Evolutionary conservation across 2,329 filamentous ascomycete genomes (phyloP).

Genomic region (Neofusicoccum laricinum): DNA sequence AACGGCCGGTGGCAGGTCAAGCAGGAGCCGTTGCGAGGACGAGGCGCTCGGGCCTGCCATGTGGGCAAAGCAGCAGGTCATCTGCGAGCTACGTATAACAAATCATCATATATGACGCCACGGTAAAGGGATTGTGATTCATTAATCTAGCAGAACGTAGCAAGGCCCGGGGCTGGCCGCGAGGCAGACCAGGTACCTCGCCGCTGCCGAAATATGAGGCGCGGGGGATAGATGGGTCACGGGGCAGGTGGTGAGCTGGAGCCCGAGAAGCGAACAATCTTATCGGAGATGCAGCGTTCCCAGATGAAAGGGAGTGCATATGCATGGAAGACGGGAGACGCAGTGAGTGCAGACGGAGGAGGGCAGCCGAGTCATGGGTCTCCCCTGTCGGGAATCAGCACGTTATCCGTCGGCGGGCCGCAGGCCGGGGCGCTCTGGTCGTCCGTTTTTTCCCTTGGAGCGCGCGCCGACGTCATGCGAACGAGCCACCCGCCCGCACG

Average conservation of each 20-base stretch:
- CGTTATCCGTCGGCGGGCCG: neutral
- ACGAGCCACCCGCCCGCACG: neutral
- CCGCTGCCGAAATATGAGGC: neutral
- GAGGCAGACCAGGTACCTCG: neutral
- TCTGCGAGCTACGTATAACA: neutral
- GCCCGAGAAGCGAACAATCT: neutral
- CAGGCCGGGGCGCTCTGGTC: neutral
- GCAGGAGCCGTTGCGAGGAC: neutral
- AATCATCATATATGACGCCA: neutral
- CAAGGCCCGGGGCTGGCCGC: neutral
- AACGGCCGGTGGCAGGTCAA: neutral
- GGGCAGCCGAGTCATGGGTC: neutral
- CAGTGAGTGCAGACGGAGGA: neutral
- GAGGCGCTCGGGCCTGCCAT: neutral
- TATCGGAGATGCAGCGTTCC: neutral
- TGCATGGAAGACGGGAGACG: neutral
- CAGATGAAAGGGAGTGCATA: neutral
- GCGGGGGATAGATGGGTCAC: neutral
- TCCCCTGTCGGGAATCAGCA: neutral
- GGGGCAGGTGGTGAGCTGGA: neutral
- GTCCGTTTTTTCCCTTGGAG: neutral
- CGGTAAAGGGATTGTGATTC: neutral
- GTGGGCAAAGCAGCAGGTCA: neutral
- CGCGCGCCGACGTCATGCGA: constrained; percentile 2
- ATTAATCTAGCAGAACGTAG: neutral